Percentiles rank a stretch among this genome's conserved stretches.
Conservation (phyloP, 176 grass and related monocot species). For the Eremochloa ophiuroides region DNA sequence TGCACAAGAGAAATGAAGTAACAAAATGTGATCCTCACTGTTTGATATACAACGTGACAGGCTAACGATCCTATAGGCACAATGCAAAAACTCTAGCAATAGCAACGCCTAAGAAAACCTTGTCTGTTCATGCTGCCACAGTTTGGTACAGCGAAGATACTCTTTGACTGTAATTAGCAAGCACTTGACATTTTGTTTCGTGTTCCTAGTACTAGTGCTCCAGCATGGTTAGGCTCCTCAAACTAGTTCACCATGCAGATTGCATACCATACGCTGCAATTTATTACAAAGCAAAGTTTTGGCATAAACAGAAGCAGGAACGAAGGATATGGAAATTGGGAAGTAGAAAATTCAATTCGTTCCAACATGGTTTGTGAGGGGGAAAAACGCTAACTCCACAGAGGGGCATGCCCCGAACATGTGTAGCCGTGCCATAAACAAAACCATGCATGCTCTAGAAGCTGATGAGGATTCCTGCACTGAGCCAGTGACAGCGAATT, state of each 20-base stretch:
- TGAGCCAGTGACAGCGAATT: no score
- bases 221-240: not conserved
- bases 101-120: not conserved
- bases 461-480: no score
- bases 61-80: not conserved
- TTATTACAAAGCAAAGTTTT: not conserved
- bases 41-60: no score
- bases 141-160: not conserved
- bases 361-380: not conserved
- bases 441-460: no score
- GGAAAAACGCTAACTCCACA: no score
- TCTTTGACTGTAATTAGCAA: not conserved
- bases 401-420: no score
- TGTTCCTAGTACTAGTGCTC: not conserved
- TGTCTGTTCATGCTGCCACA: not conserved
- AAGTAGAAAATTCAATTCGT: not conserved
- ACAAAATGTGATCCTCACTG: no score
- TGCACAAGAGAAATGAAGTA: not conserved
- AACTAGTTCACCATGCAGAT: not conserved
- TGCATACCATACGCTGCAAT: not conserved
- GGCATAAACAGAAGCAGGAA: not conserved
- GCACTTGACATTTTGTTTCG: not conserved
- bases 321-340: not conserved
- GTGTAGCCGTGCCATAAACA: no score
- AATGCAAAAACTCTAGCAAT: not conserved